A percentile compares a stretch with the other conserved stretches of the same genome.
Evolutionary conservation across 495 filamentous ascomycete species (phyloP).

Genomic region (Immersiella caudata): DNA sequence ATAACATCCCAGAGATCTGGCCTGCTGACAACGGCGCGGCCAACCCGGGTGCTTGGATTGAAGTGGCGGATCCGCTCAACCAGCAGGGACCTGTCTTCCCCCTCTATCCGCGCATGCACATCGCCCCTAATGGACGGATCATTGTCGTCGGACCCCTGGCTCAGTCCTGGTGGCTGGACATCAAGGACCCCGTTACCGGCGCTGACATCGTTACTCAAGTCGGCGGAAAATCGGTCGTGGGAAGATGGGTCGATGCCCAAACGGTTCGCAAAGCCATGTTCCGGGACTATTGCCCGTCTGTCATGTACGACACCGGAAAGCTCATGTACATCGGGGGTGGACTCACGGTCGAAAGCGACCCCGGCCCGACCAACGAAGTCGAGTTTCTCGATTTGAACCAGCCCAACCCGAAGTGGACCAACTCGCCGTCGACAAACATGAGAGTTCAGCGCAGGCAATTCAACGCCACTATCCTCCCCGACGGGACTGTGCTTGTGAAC

Average conservation of each 20-base stretch:
- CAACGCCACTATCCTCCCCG: slow-evolving; percentile 22
- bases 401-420: slow-evolving; percentile 8
- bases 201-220: not conserved
- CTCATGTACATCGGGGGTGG: slow-evolving; percentile 22
- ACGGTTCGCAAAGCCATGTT: slow-evolving; percentile 10
- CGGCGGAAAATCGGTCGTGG: not conserved
- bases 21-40: not conserved
- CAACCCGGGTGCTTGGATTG: slow-evolving; percentile 5
- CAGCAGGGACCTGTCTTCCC: not conserved
- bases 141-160: slow-evolving; percentile 5
- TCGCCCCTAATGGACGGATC: slow-evolving; percentile 8
- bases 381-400: slow-evolving; percentile 16
- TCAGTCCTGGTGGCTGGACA: not conserved
- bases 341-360: not conserved
- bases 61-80: slow-evolving; percentile 10
- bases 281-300: slow-evolving; percentile 20
- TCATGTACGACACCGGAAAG: slow-evolving; percentile 21
- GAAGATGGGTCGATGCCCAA: slow-evolving; percentile 1
- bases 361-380: slow-evolving; percentile 10
- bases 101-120: slow-evolving; percentile 13
- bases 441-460: slow-evolving; percentile 14
- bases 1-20: slow-evolving; percentile 18
- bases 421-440: slow-evolving; percentile 12
- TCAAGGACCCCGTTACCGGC: slow-evolving; percentile 9
- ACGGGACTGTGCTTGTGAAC: slow-evolving; percentile 16